These are phyloP conservation scores for Huntiella omanensis DNA, from an alignment of 2,329 filamentous ascomycete species.

Conservation along the genomic window DNA sequence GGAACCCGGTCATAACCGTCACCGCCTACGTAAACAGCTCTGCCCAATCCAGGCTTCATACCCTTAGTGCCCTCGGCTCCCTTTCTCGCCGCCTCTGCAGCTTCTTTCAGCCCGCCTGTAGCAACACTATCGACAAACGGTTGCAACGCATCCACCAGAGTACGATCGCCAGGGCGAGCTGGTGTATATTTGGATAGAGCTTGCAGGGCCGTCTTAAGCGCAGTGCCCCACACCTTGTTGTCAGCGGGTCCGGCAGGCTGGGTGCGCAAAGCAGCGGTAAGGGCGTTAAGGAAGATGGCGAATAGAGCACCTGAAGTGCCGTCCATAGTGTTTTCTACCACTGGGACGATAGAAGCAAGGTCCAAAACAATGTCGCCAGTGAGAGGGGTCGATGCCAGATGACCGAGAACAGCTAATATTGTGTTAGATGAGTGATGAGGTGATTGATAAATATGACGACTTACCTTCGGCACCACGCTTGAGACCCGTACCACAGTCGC, in stretches of 20 bases:
- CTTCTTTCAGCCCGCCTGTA: conserved; percentile 48
- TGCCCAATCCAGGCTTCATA: conserved; percentile 75
- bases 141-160: conserved; percentile 71
- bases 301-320: conserved; percentile 42
- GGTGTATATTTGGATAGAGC: conserved; percentile 72
- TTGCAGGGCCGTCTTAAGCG: conserved; percentile 50
- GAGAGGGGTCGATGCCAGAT: conserved; percentile 25
- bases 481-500: conserved; percentile 73
- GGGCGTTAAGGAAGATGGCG: conserved; percentile 78
- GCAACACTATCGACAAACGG: conserved; percentile 65
- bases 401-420: conserved; percentile 29
- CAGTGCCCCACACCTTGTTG: conserved; percentile 35
- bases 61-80: conserved; percentile 74
- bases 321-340: conserved; percentile 40
- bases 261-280: conserved; percentile 42
- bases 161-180: conserved; percentile 73
- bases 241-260: conserved; percentile 23
- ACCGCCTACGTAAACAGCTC: conserved; percentile 27
- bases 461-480: conserved; percentile 67
- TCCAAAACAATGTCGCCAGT: conserved; percentile 35
- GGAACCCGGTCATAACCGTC: conserved; percentile 29
- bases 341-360: conserved; percentile 30
- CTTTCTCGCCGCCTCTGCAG: conserved; percentile 54
- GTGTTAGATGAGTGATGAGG: background rate
- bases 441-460: conserved; percentile 8